These are phyloP conservation scores for Phoma herbarum DNA, from an alignment of 2,329 filamentous ascomycete species.

Conservation along the genomic window DNA sequence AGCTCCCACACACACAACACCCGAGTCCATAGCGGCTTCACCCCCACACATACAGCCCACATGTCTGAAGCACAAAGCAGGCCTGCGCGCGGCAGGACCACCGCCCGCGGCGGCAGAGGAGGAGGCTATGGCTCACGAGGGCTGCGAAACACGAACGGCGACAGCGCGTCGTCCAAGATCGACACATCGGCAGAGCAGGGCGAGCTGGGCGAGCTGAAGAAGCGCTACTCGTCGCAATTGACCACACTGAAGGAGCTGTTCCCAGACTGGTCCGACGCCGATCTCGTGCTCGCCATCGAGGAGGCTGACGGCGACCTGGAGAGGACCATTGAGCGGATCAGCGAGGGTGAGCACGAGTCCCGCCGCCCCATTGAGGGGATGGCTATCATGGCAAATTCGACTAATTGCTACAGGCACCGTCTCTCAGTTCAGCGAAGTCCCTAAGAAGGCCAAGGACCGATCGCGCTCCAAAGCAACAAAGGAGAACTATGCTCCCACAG, in stretches of 20 bases:
- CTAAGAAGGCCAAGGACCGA: constrained; percentile 75
- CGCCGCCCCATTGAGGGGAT: constrained; percentile 2
- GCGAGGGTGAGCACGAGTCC: constrained; percentile 68
- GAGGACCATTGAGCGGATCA: constrained; percentile 78
- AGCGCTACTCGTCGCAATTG: constrained; percentile 83
- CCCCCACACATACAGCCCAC: constrained; percentile 56
- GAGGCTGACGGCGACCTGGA: constrained; percentile 82
- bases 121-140: constrained; percentile 65
- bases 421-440: constrained; percentile 83
- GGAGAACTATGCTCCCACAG: constrained; percentile 64
- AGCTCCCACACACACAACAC: constrained; percentile 35
- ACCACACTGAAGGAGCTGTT: constrained; percentile 90
- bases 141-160: constrained; percentile 71
- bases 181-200: constrained; percentile 80
- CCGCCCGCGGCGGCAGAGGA: constrained; percentile 84
- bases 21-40: constrained; percentile 34
- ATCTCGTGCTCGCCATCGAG: constrained; percentile 90
- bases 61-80: constrained; percentile 97
- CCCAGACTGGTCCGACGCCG: constrained; percentile 93
- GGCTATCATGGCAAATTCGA: constrained; percentile 1
- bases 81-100: constrained; percentile 89
- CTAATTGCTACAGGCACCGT: constrained; percentile 68
- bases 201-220: constrained; percentile 91
- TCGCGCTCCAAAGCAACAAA: constrained; percentile 74
- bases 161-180: constrained; percentile 67